Evolutionary conservation across 163 green algal genomes (phyloP), one percentile per base, ranked within the genome.

Genomic region (Chlorella variabilis): DNA sequence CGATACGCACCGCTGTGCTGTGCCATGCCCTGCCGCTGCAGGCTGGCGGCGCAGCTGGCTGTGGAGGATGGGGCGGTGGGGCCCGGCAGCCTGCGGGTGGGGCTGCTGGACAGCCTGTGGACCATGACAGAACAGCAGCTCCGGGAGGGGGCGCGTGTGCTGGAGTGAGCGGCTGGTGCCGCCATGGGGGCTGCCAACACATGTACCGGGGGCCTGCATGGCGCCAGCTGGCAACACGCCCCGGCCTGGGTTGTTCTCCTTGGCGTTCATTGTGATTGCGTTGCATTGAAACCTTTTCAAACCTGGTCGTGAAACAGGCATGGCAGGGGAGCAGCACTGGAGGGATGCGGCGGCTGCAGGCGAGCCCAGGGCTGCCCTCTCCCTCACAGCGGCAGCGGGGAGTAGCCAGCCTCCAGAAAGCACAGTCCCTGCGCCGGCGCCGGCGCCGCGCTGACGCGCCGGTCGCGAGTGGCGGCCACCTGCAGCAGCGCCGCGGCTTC

Each of bases 1-100:
- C n/a, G n/a, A n/a, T n/a, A n/a, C n/a, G n/a, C n/a, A n/a, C n/a
- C n/a, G n/a, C n/a, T n/a, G n/a, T n/a, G n/a, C n/a, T n/a, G n/a
- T n/a, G n/a, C n/a, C n/a, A n/a, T n/a, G n/a, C 68, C 39, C 7
- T 3, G 13, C 36, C 23, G 6, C 5, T 82, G 59, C 83, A 93
- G 86, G 51, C 76, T 91, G 38, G 85, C 81, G 20, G 87, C 63
- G 2, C 81, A 91, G 80, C 69, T 80, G 33, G 90, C 80, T 8
- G 49, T 41, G 8, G 62, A 31, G 0, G 63, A 48, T 69, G n/a
- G 45, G 0, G 71, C 71, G 6, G 73, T 75, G 34, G 91, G 91
- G 1, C 91, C 91, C 1, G 91, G 88, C 74, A 94, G 88, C 71
- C 75, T 93, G 56, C 73, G 91, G 3, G 91, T 93, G 20, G 88